Evolutionary conservation across 495 filamentous ascomycete species (phyloP).

Genomic region (Aspergillus indologenus): DNA sequence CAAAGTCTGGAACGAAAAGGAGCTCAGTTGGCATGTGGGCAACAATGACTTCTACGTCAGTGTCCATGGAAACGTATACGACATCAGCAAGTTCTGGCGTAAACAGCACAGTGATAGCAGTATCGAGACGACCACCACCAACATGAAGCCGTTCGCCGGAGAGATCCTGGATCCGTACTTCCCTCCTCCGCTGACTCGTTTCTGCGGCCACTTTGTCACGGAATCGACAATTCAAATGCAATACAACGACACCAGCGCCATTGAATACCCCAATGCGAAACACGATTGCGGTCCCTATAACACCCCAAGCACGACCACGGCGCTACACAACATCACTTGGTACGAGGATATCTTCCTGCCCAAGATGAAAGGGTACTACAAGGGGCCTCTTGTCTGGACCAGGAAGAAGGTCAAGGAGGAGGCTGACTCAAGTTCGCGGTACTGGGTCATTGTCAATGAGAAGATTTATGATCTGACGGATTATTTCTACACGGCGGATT

Average conservation of each 20-base stretch:
- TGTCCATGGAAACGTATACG: conserved; percentile 86
- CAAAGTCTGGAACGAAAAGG: conserved; percentile 77
- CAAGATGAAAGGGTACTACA: conserved; percentile 77
- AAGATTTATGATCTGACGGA: conserved; percentile 86
- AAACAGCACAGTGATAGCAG: conserved; percentile 71
- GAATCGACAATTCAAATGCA: conserved; percentile 49
- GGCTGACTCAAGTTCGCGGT: conserved; percentile 64
- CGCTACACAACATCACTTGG: conserved; percentile 66
- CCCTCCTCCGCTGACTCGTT: conserved; percentile 68
- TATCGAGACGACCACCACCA: conserved; percentile 55
- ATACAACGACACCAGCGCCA: conserved; percentile 59
- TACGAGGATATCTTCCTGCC: conserved; percentile 72
- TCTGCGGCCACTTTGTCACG: conserved; percentile 65
- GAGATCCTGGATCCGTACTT: conserved; percentile 81
- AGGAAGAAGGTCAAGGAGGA: conserved; percentile 44
- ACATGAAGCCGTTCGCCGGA: conserved; percentile 76
- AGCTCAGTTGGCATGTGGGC: conserved; percentile 69
- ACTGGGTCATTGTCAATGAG: conserved; percentile 75
- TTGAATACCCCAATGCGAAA: conserved; percentile 42
- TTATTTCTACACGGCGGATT: conserved; percentile 71
- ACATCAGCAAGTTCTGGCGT: conserved; percentile 84
- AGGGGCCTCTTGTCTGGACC: conserved; percentile 81
- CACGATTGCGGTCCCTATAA: conserved; percentile 65
- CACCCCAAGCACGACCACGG: conserved; percentile 50
- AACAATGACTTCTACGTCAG: conserved; percentile 83